A percentile compares a stretch with the other conserved stretches of the same genome.
Conservation (phyloP, 805 yeast genomes). For the Lipomyces anomalus region DNA sequence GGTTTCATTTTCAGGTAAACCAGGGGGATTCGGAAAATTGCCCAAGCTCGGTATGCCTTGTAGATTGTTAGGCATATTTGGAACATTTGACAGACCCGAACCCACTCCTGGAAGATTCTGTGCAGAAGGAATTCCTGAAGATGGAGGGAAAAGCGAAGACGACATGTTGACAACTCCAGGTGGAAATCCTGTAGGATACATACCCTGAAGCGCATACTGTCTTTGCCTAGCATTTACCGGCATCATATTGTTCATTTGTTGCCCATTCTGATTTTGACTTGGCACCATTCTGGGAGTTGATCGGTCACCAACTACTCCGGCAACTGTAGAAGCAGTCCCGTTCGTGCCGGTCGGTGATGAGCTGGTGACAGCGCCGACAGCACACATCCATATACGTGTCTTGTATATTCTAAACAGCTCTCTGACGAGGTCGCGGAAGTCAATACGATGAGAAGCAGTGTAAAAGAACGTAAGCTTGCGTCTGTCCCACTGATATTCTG, state of each 20-base stretch:
- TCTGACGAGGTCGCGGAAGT: conserved; percentile 69
- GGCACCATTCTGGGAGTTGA: not conserved
- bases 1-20: too few relatives aligned
- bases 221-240: not conserved
- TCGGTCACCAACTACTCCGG: too few relatives aligned
- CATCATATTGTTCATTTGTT: not conserved
- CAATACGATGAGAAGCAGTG: conserved; percentile 58
- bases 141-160: too few relatives aligned
- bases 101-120: too few relatives aligned
- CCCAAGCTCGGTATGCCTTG: too few relatives aligned
- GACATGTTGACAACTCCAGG: too few relatives aligned
- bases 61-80: too few relatives aligned
- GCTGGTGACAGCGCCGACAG: conserved; percentile 36
- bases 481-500: conserved; percentile 82
- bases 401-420: conserved; percentile 70
- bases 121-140: too few relatives aligned
- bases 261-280: not conserved
- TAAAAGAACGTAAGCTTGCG: conserved; percentile 75
- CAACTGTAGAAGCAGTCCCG: not conserved
- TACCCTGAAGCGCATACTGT: not conserved
- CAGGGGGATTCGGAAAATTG: too few relatives aligned
- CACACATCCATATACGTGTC: conserved; percentile 86
- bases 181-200: not conserved
- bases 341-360: not conserved
- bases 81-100: too few relatives aligned